Conservation (phyloP, 352 stramenopile species). For the Phytophthora ohioensis region DNA sequence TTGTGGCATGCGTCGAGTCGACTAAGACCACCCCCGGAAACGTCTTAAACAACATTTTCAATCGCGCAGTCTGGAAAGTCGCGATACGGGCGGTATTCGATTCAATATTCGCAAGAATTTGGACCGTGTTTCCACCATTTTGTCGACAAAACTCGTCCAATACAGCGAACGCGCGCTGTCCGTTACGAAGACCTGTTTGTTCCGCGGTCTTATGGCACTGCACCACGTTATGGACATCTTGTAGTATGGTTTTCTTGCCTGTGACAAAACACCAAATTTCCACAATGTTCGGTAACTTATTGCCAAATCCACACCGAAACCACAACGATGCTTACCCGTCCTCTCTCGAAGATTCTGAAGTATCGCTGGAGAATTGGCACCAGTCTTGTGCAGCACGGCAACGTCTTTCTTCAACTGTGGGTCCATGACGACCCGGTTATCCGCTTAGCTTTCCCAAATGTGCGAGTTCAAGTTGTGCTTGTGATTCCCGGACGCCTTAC, state of each 20-base stretch:
- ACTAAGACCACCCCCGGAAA: conserved; percentile 16
- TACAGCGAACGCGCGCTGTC: not conserved
- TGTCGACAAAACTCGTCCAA: conserved; percentile 16
- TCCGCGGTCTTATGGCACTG: not conserved
- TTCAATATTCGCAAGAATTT: not conserved
- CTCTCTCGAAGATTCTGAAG: not conserved
- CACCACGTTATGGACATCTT: conserved; percentile 20
- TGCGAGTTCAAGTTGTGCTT: conserved; percentile 12
- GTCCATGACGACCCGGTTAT: not conserved
- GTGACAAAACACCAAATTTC: not conserved
- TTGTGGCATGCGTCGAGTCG: conserved; percentile 19
- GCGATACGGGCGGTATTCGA: conserved; percentile 2
- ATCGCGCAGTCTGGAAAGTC: conserved; percentile 12
- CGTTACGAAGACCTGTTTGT: not conserved
- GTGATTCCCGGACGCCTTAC: not conserved
- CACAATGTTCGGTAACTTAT: not conserved
- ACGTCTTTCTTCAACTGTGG: not conserved
- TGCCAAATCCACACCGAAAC: conserved; percentile 1
- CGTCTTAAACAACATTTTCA: conserved; percentile 6
- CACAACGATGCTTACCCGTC: not conserved
- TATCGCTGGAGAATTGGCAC: not conserved
- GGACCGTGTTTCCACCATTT: conserved; percentile 1
- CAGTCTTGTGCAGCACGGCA: not conserved
- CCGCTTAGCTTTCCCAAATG: conserved; percentile 1
- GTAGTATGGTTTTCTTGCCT: conserved; percentile 2